These are phyloP conservation scores for Voacanga thouarsii DNA, from an alignment of 257 asterid species.

Conservation along the genomic window DNA sequence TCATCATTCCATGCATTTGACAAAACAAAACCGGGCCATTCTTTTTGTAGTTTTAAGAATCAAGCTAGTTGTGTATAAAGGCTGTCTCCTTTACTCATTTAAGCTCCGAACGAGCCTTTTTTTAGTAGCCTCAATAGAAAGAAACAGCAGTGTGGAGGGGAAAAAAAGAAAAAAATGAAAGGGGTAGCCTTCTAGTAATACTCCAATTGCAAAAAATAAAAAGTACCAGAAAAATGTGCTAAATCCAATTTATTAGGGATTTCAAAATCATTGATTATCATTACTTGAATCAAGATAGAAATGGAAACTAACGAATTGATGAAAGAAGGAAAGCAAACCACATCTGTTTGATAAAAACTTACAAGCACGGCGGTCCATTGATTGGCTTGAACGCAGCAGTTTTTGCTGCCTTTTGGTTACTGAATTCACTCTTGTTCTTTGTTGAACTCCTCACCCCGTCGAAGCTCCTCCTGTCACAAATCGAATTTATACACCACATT, in stretches of 20 bases:
- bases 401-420: slow-evolving; percentile 28
- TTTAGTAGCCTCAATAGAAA: too few species aligned
- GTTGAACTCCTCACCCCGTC: slow-evolving; percentile 56
- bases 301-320: not conserved
- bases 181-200: too few species aligned
- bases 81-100: too few species aligned
- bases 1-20: too few species aligned
- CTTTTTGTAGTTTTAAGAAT: too few species aligned
- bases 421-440: slow-evolving; percentile 43
- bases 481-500: not conserved
- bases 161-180: too few species aligned
- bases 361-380: slow-evolving; percentile 74
- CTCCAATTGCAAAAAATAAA: too few species aligned
- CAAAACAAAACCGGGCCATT: too few species aligned
- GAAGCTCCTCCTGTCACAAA: slow-evolving; percentile 48
- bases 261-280: not conserved
- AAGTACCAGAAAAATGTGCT: too few species aligned
- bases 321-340: not conserved
- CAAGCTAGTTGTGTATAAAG: too few species aligned
- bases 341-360: slow-evolving; percentile 24
- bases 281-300: not conserved
- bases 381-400: slow-evolving; percentile 47
- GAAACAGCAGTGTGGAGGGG: too few species aligned
- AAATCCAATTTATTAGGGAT: not conserved
- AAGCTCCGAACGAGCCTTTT: too few species aligned